These are phyloP conservation scores for Glonium stellatum DNA, from an alignment of 495 filamentous ascomycete species.

Conservation along the genomic window DNA sequence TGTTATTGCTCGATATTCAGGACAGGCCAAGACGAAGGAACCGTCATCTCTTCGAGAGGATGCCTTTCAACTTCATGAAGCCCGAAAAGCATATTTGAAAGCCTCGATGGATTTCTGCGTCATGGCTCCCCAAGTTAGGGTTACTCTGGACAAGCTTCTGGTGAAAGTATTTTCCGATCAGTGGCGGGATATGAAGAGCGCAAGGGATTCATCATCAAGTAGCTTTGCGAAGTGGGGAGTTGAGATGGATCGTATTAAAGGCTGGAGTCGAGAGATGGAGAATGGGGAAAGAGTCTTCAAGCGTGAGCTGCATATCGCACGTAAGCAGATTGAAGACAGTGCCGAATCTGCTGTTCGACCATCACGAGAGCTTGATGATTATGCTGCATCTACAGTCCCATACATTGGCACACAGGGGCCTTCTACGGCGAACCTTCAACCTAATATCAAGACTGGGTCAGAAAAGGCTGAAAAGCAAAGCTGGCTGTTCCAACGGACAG, in stretches of 20 bases:
- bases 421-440: constrained; percentile 46
- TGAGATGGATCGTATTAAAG: constrained; percentile 84
- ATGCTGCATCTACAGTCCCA: constrained; percentile 77
- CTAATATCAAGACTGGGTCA: constrained; percentile 37
- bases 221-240: constrained; percentile 54
- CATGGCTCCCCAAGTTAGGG: constrained; percentile 72
- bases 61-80: constrained; percentile 92
- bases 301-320: constrained; percentile 67
- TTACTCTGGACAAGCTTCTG: constrained; percentile 74
- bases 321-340: constrained; percentile 75
- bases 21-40: constrained; percentile 88
- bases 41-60: constrained; percentile 84
- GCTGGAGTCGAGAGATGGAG: constrained; percentile 93
- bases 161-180: constrained; percentile 78
- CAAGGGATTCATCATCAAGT: constrained; percentile 52
- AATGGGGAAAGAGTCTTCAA: constrained; percentile 68
- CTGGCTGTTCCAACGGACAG: constrained; percentile 78
- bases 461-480: constrained; percentile 73
- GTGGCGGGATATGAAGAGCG: constrained; percentile 70
- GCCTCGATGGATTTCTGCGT: constrained; percentile 91
- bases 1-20: constrained; percentile 67
- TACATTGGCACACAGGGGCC: constrained; percentile 69
- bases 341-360: constrained; percentile 65
- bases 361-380: constrained; percentile 88
- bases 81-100: constrained; percentile 82